Conservation (phyloP, 768 basidiomycete genomes). For the Tulasnella sp. region DNA sequence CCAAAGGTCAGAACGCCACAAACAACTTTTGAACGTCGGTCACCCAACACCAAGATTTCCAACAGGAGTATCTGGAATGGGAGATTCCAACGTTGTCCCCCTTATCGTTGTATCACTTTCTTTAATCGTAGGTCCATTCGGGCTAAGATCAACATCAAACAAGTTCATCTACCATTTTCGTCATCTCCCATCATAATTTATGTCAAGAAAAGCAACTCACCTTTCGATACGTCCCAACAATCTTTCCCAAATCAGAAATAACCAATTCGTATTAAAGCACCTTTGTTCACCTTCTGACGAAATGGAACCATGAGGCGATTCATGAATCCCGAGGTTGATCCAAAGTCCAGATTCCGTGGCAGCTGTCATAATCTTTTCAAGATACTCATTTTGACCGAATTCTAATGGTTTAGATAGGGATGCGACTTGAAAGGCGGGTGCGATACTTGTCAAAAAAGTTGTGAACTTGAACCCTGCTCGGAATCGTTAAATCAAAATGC, state of each 20-base stretch:
- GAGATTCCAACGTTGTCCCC: slow-evolving; percentile 3
- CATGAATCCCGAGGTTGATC: slow-evolving; percentile 19
- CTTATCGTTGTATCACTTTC: slow-evolving; percentile 14
- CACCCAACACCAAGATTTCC: slow-evolving; percentile 17
- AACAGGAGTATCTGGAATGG: slow-evolving; percentile 15
- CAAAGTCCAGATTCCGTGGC: slow-evolving; percentile 10
- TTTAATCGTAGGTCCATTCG: slow-evolving; percentile 8
- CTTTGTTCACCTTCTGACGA: background rate
- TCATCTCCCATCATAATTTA: background rate
- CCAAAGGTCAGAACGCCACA: background rate
- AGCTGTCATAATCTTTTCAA: slow-evolving; percentile 5
- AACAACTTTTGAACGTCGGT: background rate
- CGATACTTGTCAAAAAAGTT: slow-evolving; percentile 9
- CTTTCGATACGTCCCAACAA: slow-evolving; percentile 12
- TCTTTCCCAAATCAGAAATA: slow-evolving; percentile 9
- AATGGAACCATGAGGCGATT: slow-evolving; percentile 5
- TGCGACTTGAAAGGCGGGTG: slow-evolving; percentile 11
- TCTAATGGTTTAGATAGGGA: slow-evolving; percentile 10
- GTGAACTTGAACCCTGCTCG: background rate
- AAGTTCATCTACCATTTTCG: slow-evolving; percentile 15
- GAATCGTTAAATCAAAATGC: background rate
- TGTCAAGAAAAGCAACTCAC: background rate
- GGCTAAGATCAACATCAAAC: slow-evolving; percentile 18
- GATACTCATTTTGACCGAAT: slow-evolving; percentile 13
- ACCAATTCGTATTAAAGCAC: slow-evolving; percentile 18